Percentiles rank a stretch among this genome's conserved stretches.
phyloP scores from a whole-genome alignment of 306 rosid species.

The Quercus robur region DNA sequence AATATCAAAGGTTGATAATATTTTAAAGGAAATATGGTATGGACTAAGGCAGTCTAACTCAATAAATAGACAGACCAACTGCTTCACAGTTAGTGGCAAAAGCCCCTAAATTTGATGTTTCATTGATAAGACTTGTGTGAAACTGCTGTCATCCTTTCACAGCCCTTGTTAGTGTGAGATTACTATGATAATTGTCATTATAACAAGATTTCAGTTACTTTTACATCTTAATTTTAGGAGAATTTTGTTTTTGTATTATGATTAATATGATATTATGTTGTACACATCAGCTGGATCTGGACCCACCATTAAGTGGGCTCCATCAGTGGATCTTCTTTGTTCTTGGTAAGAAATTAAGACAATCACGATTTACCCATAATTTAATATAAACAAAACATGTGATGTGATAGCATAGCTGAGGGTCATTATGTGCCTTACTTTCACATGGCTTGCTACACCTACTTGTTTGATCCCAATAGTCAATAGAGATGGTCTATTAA shows the following conservation, averaged over 20 bases:
- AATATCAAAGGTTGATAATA: conserved; percentile 40
- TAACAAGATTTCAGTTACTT: conserved; percentile 53
- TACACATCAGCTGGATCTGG: conserved; percentile 67
- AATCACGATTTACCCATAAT: conserved; percentile 31
- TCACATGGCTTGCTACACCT: conserved; percentile 66
- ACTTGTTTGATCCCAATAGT: conserved; percentile 44
- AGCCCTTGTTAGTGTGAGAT: conserved; percentile 21
- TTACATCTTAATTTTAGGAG: conserved; percentile 55
- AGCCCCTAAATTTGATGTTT: conserved; percentile 21
- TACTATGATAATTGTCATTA: conserved; percentile 36
- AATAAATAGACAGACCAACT: conserved; percentile 65
- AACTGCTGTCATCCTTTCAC: conserved; percentile 25
- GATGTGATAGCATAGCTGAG: conserved; percentile 55
- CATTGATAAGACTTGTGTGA: conserved; percentile 32
- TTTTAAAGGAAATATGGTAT: conserved; percentile 43
- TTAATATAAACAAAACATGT: conserved; percentile 7
- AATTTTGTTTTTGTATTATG: conserved; percentile 30
- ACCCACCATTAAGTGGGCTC: conserved; percentile 45
- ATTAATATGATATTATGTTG: conserved; percentile 52
- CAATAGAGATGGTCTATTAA: conserved; percentile 67
- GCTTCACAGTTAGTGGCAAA: conserved; percentile 33
- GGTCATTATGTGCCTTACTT: conserved; percentile 45
- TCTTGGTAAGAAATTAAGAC: conserved; percentile 45
- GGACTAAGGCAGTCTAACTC: conserved; percentile 65
- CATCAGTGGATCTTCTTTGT: conserved; percentile 38